Evolutionary conservation across 2,329 filamentous ascomycete species (phyloP).

Genomic region (Drechslerella coelobrocha): DNA sequence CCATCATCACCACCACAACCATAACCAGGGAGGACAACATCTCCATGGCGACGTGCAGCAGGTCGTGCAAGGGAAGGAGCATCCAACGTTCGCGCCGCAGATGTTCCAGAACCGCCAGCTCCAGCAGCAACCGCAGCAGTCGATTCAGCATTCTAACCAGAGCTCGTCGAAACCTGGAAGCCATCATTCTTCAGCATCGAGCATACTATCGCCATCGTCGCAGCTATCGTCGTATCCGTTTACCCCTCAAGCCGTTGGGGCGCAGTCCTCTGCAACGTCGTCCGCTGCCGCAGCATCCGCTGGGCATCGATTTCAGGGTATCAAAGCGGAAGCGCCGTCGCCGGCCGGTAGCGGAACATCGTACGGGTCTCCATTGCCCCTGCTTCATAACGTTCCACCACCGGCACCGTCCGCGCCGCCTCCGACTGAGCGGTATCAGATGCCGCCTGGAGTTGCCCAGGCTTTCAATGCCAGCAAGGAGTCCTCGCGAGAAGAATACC

Average conservation of each 20-base stretch:
- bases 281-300: conserved; percentile 21
- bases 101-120: conserved; percentile 29
- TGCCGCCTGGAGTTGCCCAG: conserved; percentile 45
- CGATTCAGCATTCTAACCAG: conserved; percentile 28
- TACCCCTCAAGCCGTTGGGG: conserved; percentile 36
- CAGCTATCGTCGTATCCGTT: conserved; percentile 49
- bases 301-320: conserved; percentile 28
- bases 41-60: conserved; percentile 18
- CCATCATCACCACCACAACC: conserved; percentile 18
- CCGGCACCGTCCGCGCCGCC: conserved; percentile 51
- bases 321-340: conserved; percentile 41
- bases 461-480: conserved; percentile 47
- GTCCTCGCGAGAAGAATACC: conserved; percentile 35
- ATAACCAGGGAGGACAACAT: conserved; percentile 4
- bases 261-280: conserved; percentile 43
- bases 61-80: conserved; percentile 27
- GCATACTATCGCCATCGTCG: conserved; percentile 41
- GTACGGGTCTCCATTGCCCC: conserved; percentile 43
- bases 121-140: conserved; percentile 18
- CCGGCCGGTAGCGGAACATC: conserved; percentile 46
- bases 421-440: conserved; percentile 51
- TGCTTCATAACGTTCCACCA: conserved; percentile 51
- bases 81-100: conserved; percentile 28
- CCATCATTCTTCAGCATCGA: conserved; percentile 50
- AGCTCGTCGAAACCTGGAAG: conserved; percentile 30